Conservation (phyloP, 345 rosid species). For the Citrus reticulata region DNA sequence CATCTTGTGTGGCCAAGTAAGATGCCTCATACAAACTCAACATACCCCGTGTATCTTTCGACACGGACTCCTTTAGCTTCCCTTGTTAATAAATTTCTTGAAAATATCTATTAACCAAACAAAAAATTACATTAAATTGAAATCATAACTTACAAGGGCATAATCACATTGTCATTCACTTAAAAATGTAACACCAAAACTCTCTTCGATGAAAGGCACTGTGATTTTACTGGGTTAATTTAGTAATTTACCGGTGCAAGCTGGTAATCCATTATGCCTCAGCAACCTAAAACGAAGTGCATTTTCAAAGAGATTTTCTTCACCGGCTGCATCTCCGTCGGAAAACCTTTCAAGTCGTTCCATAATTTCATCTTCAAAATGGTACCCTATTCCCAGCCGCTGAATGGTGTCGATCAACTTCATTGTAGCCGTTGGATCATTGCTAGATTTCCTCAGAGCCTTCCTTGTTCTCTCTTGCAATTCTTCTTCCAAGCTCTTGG, state of each 20-base stretch:
- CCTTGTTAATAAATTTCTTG: conserved; percentile 16
- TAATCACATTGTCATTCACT: not conserved
- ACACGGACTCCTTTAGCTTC: conserved; percentile 9
- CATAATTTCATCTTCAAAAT: conserved; percentile 16
- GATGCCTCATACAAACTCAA: conserved; percentile 26
- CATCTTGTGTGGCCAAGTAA: conserved; percentile 13
- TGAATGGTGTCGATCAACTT: conserved; percentile 19
- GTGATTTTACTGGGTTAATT: no score
- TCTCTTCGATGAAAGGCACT: not conserved
- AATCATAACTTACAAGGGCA: not conserved
- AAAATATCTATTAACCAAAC: conserved; percentile 9
- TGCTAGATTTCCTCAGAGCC: not conserved
- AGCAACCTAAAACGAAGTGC: conserved; percentile 26
- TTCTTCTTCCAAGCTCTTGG: conserved; percentile 17
- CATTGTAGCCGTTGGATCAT: conserved; percentile 6
- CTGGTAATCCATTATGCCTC: conserved; percentile 14
- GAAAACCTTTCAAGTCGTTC: not conserved
- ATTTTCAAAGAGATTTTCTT: conserved; percentile 9
- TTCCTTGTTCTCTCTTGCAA: conserved; percentile 2
- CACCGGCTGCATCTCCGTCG: not conserved
- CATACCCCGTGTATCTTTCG: conserved; percentile 8
- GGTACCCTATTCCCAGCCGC: conserved; percentile 20
- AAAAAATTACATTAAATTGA: not conserved
- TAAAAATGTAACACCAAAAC: not conserved
- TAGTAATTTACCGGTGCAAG: conserved; percentile 7